These are phyloP conservation scores for Solanum hybrid DNA, from an alignment of 305 asterid species.

Conservation along the genomic window DNA sequence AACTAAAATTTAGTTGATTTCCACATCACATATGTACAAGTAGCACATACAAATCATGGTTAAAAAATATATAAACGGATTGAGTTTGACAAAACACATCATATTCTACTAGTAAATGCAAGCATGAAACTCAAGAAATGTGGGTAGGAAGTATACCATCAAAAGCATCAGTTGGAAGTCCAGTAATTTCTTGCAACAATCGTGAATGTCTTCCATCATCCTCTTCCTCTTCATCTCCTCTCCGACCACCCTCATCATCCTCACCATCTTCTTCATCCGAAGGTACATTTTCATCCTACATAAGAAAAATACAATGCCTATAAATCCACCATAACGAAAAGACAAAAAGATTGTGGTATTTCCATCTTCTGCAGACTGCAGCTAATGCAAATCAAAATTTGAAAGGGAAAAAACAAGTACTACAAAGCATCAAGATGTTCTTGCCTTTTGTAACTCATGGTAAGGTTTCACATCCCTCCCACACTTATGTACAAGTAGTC, in stretches of 20 bases:
- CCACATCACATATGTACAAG: neutral
- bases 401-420: neutral
- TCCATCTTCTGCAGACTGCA: neutral
- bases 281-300: constrained; percentile 61
- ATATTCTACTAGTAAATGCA: neutral
- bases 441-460: neutral
- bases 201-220: constrained; percentile 54
- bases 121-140: neutral
- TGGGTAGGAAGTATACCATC: constrained; percentile 33
- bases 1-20: neutral
- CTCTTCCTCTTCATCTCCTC: constrained; percentile 17
- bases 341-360: neutral
- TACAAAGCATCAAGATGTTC: neutral
- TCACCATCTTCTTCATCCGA: constrained; percentile 57
- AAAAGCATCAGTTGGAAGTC: constrained; percentile 69
- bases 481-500: neutral
- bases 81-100: neutral
- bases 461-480: neutral
- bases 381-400: neutral
- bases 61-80: neutral
- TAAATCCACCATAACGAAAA: neutral
- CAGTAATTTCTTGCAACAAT: constrained; percentile 76
- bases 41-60: neutral
- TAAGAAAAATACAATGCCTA: neutral
- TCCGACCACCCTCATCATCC: constrained; percentile 33